Evolutionary conservation across 352 stramenopile species (phyloP).

Genomic region (Globisporangium heterothallicum): DNA sequence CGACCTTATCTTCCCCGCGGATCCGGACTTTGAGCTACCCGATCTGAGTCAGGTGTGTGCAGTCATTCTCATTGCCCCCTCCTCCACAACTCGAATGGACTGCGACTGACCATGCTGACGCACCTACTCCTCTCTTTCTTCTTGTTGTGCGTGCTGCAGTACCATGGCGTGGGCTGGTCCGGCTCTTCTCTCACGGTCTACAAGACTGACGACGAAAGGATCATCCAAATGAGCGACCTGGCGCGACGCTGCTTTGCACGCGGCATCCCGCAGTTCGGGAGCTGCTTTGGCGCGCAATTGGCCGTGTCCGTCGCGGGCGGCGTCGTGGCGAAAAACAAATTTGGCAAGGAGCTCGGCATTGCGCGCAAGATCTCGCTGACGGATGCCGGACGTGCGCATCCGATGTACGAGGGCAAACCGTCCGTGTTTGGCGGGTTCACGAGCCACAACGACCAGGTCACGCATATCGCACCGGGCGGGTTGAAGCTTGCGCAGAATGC

Average conservation of each 20-base stretch:
- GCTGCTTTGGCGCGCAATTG: conserved; percentile 68
- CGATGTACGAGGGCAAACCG: conserved; percentile 69
- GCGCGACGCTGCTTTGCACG: conserved; percentile 31
- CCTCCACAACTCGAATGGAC: no score
- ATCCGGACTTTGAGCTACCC: conserved; percentile 43
- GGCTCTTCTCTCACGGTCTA: conserved; percentile 68
- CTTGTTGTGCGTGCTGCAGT: conserved; percentile 21
- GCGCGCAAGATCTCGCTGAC: conserved; percentile 68
- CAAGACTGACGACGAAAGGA: conserved; percentile 41
- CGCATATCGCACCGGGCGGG: conserved; percentile 41
- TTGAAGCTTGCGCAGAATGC: conserved; percentile 50
- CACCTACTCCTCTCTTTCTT: neutral
- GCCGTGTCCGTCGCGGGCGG: conserved; percentile 51
- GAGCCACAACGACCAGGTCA: conserved; percentile 76
- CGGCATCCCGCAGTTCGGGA: conserved; percentile 71
- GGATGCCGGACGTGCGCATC: conserved; percentile 45
- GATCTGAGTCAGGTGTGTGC: conserved; percentile 54
- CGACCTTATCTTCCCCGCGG: conserved; percentile 57
- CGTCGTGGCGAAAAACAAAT: conserved; percentile 51
- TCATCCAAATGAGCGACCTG: conserved; percentile 42
- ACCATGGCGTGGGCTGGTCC: conserved; percentile 72
- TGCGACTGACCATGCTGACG: neutral
- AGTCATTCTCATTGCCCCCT: no score
- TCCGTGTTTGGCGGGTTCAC: conserved; percentile 67
- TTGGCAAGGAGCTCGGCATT: conserved; percentile 59